These are phyloP conservation scores for Liquidambar formosana DNA, from an alignment of 164 flowering plant species.

Conservation along the genomic window DNA sequence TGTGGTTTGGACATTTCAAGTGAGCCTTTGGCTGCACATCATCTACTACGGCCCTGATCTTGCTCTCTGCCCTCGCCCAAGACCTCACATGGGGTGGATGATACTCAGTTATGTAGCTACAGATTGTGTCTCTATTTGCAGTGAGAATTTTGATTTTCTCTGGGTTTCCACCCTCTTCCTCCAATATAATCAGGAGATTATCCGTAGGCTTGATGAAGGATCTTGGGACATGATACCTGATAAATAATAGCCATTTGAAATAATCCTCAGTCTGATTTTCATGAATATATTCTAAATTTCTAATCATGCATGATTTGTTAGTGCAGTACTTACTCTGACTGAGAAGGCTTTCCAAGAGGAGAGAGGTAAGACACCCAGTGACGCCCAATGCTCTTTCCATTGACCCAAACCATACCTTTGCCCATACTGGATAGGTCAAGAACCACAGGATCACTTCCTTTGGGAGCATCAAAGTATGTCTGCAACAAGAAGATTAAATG, in stretches of 20 bases:
- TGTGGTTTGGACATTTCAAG: slow-evolving; percentile 54
- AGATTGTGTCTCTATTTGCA: slow-evolving; percentile 68
- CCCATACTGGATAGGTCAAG: slow-evolving; percentile 56
- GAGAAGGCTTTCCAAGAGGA: slow-evolving; percentile 65
- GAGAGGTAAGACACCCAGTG: slow-evolving; percentile 69
- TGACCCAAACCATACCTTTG: slow-evolving; percentile 84
- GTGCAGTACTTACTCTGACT: slow-evolving; percentile 56
- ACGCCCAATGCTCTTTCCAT: slow-evolving; percentile 79
- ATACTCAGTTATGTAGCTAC: slow-evolving; percentile 53
- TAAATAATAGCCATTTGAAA: neutral
- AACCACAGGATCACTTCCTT: slow-evolving; percentile 65
- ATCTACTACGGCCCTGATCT: slow-evolving; percentile 34
- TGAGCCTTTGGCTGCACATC: slow-evolving; percentile 35
- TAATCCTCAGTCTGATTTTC: neutral
- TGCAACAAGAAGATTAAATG: slow-evolving; percentile 23
- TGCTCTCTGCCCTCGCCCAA: slow-evolving; percentile 44
- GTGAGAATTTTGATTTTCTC: slow-evolving; percentile 32
- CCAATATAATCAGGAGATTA: slow-evolving; percentile 77
- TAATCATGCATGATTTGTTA: neutral
- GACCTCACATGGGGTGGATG: slow-evolving; percentile 54
- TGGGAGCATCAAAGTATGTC: slow-evolving; percentile 75
- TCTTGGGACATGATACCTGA: slow-evolving; percentile 88
- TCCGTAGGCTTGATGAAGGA: slow-evolving; percentile 59
- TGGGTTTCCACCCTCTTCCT: slow-evolving; percentile 66
- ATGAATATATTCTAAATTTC: neutral